A percentile compares a stretch with the other conserved stretches of the same genome.
phyloP scores from a whole-genome alignment of 768 basidiomycete species.

The Leccinum olivaceopallidum region DNA sequence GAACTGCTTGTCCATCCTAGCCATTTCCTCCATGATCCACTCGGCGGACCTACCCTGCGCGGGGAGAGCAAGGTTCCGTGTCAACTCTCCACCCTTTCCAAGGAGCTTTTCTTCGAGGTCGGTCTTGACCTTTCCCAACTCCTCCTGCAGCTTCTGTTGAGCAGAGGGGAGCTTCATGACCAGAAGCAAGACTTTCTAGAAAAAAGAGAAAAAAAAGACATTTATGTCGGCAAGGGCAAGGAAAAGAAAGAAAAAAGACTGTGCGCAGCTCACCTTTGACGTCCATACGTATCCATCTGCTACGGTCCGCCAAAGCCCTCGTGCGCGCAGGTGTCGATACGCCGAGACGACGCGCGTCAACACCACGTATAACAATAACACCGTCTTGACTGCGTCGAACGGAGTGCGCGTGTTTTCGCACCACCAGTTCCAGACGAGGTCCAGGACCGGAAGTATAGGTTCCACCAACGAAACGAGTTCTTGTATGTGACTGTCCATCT shows the following conservation, averaged over 20 bases:
- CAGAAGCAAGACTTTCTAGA: constrained; percentile 55
- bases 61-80: constrained; percentile 68
- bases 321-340: constrained; percentile 39
- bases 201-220: not conserved
- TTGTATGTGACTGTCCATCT: constrained; percentile 10
- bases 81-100: constrained; percentile 60
- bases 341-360: constrained; percentile 25
- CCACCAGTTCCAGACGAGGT: constrained; percentile 19
- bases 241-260: not conserved
- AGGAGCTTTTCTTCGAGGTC: constrained; percentile 71
- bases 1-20: constrained; percentile 68
- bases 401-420: constrained; percentile 14
- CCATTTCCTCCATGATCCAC: constrained; percentile 80
- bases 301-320: constrained; percentile 33
- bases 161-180: constrained; percentile 62
- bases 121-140: constrained; percentile 63
- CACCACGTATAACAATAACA: constrained; percentile 36
- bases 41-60: constrained; percentile 60
- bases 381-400: constrained; percentile 34
- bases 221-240: not conserved
- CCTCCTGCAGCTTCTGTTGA: constrained; percentile 55
- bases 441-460: constrained; percentile 3
- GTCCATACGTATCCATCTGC: constrained; percentile 31
- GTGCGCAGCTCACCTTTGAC: constrained; percentile 18
- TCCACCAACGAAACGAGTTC: constrained; percentile 13